Evolutionary conservation across 1,139 yeast genomes (phyloP), one percentile per base, ranked within the genome.

Genomic region (Geotrichum restrictum): DNA sequence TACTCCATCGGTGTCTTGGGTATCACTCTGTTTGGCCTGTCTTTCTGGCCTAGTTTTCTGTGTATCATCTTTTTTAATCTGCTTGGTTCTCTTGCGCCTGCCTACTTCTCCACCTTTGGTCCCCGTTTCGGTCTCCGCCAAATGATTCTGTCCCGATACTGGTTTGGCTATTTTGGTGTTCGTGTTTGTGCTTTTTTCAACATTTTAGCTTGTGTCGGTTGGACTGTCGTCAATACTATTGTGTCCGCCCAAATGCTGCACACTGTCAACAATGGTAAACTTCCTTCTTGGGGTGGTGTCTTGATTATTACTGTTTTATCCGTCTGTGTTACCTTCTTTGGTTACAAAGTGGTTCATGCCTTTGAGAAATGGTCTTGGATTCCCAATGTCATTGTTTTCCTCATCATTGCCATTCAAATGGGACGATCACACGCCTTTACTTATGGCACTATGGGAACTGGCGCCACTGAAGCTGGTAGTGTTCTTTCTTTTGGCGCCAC

Each of bases 151-250:
- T 81, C 95, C 14, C 79, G 91, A 60, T 89, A 77, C 70, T 77
- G 89, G 65, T 77, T 84, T 62, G 97, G 97, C 61, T 81, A 83
- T 67, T 69, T 75, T 44, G 83, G 86, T 48, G 83, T 86, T 70
- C 79, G 95, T 67, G 75, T 89, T 54, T 86, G 89, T 65, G 84
- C 95, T 16, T 68, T 84, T 42, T 76, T 89, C 64, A 89, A 89
- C 67, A 80, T 83, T 63, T 70, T 89, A 63, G 94, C 96, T 14
- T 88, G 96, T 78, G 79, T 89, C 58, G 97, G 97, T 60, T 89
- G 97, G 97, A 89, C 95, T 70, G 88, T 95, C 16, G 94, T 88
- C 45, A 91, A 89, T 71, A 86, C 88, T 59, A 87, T 89, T 81
- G 85, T 89, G 27, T 82, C 94, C 34, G 95, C 96, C 22, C 95